These are phyloP conservation scores for Fusarium liriodendri DNA, from an alignment of 2,329 filamentous ascomycete species.

Conservation along the genomic window DNA sequence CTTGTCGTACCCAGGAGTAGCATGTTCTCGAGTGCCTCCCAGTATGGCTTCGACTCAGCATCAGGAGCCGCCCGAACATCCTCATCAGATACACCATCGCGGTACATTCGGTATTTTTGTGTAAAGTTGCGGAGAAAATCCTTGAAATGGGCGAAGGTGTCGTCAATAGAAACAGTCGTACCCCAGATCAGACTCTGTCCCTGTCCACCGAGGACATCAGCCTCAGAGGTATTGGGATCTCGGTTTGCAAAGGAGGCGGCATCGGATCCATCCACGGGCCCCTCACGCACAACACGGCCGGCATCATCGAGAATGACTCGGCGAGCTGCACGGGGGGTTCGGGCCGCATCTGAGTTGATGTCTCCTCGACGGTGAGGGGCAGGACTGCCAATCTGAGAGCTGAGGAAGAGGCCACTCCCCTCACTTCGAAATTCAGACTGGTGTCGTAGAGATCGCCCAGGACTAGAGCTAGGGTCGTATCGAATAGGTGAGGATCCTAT, in stretches of 20 bases:
- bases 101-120: constrained; percentile 92
- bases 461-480: constrained; percentile 91
- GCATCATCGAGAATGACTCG: constrained; percentile 70
- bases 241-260: constrained; percentile 70
- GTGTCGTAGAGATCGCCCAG: constrained; percentile 70
- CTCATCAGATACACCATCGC: constrained; percentile 83
- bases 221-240: constrained; percentile 90
- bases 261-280: constrained; percentile 64
- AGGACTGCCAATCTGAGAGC: constrained; percentile 69
- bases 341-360: constrained; percentile 82
- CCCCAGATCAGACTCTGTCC: constrained; percentile 93
- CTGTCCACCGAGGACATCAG: constrained; percentile 84
- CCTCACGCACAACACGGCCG: constrained; percentile 68
- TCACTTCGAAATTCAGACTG: constrained; percentile 83
- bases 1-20: constrained; percentile 84
- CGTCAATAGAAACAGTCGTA: constrained; percentile 93
- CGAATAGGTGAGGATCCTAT: constrained; percentile 91
- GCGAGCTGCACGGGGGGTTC: constrained; percentile 62
- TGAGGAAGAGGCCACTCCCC: constrained; percentile 87
- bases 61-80: constrained; percentile 77
- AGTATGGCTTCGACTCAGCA: constrained; percentile 84
- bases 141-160: constrained; percentile 88
- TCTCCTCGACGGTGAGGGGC: constrained; percentile 75
- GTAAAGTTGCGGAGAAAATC: constrained; percentile 94
- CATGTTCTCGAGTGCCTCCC: constrained; percentile 90